A percentile compares a stretch with the other conserved stretches of the same genome.
These are phyloP conservation scores for Rauvolfia tetraphylla DNA, from an alignment of 257 asterid species.

Conservation along the genomic window DNA sequence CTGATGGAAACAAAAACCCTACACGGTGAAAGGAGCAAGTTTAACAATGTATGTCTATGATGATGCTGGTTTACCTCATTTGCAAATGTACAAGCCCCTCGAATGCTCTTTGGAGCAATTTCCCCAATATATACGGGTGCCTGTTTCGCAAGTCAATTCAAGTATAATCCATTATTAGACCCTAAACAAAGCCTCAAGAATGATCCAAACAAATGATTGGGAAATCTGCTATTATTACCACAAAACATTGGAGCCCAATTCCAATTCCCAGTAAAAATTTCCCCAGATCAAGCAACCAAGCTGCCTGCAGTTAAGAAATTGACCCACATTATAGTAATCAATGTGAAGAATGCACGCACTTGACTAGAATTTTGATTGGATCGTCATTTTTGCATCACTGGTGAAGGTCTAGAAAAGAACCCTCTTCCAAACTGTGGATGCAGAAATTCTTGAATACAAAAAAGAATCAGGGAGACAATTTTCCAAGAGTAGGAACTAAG, in stretches of 20 bases:
- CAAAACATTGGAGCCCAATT: neutral
- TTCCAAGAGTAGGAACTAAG: too few species aligned
- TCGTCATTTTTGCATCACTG: too few species aligned
- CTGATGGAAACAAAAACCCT: neutral
- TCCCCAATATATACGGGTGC: slow-evolving; percentile 87
- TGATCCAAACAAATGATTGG: too few species aligned
- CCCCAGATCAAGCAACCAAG: slow-evolving; percentile 1
- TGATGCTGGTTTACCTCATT: slow-evolving; percentile 52
- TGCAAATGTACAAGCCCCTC: slow-evolving; percentile 71
- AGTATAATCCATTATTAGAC: neutral
- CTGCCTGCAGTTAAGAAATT: neutral
- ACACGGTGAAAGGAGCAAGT: slow-evolving; percentile 2
- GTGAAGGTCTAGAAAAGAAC: too few species aligned
- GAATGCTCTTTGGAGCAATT: slow-evolving; percentile 75
- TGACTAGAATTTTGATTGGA: too few species aligned
- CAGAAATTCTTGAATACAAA: too few species aligned
- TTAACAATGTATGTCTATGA: neutral
- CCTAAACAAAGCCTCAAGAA: neutral
- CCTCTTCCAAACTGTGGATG: too few species aligned
- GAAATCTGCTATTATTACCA: neutral
- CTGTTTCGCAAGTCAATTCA: slow-evolving; percentile 24
- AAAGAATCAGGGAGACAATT: too few species aligned
- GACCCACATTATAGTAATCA: too few species aligned
- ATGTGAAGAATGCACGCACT: too few species aligned
- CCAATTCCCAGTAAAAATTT: neutral